These are phyloP conservation scores for Exophiala oligosperma DNA, from an alignment of 2,329 filamentous ascomycete species.

Conservation along the genomic window DNA sequence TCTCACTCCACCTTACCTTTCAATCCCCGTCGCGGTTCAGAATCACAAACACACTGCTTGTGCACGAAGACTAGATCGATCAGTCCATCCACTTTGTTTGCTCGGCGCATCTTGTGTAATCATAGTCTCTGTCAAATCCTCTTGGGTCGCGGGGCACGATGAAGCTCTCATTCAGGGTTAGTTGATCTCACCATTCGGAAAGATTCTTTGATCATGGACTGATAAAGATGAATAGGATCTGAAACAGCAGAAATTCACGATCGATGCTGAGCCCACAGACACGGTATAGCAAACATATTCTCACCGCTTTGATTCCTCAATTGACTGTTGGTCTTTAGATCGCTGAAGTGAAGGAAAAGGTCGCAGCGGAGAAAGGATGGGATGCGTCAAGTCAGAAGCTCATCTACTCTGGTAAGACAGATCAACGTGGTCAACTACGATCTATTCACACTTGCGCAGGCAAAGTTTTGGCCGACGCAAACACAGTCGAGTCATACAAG, in stretches of 20 bases:
- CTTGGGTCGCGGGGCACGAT: constrained; percentile 48
- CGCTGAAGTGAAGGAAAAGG: constrained; percentile 87
- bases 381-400: constrained; percentile 88
- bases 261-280: constrained; percentile 91
- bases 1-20: constrained; percentile 26
- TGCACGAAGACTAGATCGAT: too few species aligned
- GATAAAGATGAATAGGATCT: constrained; percentile 66
- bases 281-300: constrained; percentile 57
- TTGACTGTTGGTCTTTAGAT: constrained; percentile 58
- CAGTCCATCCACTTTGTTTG: too few species aligned
- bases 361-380: constrained; percentile 90
- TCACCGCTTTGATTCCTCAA: background rate
- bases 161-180: constrained; percentile 72
- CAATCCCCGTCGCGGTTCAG: background rate
- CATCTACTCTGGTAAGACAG: constrained; percentile 84
- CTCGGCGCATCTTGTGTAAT: constrained; percentile 32
- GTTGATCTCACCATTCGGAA: constrained; percentile 24
- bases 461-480: constrained; percentile 97
- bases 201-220: constrained; percentile 30
- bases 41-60: constrained; percentile 1
- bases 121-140: constrained; percentile 5
- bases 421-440: background rate
- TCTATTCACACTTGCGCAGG: constrained; percentile 53
- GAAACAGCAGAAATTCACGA: constrained; percentile 97
- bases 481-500: constrained; percentile 94